These are phyloP conservation scores for Coniferiporia sulphurascens DNA, from an alignment of 1,284 basidiomycete genomes.

Conservation along the genomic window DNA sequence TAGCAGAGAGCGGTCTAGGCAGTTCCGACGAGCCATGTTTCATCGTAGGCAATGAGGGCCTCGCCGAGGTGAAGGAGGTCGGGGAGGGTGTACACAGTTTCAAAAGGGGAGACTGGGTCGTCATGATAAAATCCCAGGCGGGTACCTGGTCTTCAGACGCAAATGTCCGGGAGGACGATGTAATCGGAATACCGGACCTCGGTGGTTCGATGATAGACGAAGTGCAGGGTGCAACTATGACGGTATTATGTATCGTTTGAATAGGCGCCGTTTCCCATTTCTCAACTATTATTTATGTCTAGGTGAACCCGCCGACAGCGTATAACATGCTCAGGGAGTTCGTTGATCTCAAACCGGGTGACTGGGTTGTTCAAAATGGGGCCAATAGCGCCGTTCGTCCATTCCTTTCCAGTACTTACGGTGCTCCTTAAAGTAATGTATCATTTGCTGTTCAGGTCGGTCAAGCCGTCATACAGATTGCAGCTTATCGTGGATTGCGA, in stretches of 20 bases:
- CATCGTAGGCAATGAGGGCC: constrained; percentile 77
- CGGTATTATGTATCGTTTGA: constrained; percentile 40
- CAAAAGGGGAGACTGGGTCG: constrained; percentile 64
- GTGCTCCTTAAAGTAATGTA: neutral
- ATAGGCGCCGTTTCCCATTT: neutral
- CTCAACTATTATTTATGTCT: neutral
- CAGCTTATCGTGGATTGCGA: constrained; percentile 57
- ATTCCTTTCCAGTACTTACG: neutral
- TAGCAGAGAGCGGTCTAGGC: constrained; percentile 31
- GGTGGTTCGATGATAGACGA: constrained; percentile 39
- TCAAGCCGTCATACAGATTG: constrained; percentile 78
- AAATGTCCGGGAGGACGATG: constrained; percentile 49
- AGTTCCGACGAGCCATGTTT: constrained; percentile 39
- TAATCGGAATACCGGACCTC: constrained; percentile 54
- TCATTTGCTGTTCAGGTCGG: constrained; percentile 48
- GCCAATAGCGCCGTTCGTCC: constrained; percentile 73
- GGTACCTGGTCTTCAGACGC: constrained; percentile 75
- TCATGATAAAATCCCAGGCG: constrained; percentile 61
- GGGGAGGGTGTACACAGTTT: constrained; percentile 49
- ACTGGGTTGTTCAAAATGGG: constrained; percentile 81
- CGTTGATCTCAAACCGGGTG: constrained; percentile 53
- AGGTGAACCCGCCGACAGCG: constrained; percentile 83
- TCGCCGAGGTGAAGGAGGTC: constrained; percentile 61
- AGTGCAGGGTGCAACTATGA: constrained; percentile 70
- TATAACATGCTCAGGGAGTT: constrained; percentile 77